Evolutionary conservation across 768 basidiomycete genomes (phyloP).

Genomic region (Auricularia sp.): DNA sequence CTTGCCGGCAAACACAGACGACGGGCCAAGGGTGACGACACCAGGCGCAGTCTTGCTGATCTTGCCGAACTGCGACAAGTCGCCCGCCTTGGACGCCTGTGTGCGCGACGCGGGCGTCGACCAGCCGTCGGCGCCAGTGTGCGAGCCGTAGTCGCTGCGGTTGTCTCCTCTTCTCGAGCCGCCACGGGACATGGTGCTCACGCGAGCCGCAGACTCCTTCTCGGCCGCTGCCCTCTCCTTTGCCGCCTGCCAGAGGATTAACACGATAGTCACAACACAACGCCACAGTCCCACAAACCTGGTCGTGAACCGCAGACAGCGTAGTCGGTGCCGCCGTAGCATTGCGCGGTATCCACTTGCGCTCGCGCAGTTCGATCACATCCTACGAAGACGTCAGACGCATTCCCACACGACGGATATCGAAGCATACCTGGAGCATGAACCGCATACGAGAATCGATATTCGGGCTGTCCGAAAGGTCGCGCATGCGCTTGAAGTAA

Average conservation of each 20-base stretch:
- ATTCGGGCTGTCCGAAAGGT: conserved; percentile 61
- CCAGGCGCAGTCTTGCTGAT: conserved; percentile 47
- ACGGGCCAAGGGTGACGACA: conserved; percentile 70
- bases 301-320: conserved; percentile 79
- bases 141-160: conserved; percentile 42
- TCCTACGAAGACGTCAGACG: conserved; percentile 42
- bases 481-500: conserved; percentile 86
- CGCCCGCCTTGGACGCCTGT: conserved; percentile 68
- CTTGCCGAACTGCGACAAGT: conserved; percentile 82
- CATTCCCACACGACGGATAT: background rate
- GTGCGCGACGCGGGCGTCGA: conserved; percentile 48
- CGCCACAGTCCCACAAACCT: conserved; percentile 35
- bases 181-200: conserved; percentile 75
- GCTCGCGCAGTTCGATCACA: conserved; percentile 76
- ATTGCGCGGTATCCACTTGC: conserved; percentile 70
- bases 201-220: conserved; percentile 49
- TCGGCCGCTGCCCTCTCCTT: conserved; percentile 61
- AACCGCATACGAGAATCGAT: conserved; percentile 85
- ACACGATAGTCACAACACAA: background rate
- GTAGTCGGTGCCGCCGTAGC: conserved; percentile 71
- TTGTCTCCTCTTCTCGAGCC: conserved; percentile 83
- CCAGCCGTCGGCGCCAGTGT: conserved; percentile 80
- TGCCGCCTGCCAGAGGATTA: conserved; percentile 42
- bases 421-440: conserved; percentile 75
- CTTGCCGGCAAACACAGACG: conserved; percentile 71